Evolutionary conservation across 345 rosid genomes (phyloP).

Genomic region (Euphorbia tirucalli): DNA sequence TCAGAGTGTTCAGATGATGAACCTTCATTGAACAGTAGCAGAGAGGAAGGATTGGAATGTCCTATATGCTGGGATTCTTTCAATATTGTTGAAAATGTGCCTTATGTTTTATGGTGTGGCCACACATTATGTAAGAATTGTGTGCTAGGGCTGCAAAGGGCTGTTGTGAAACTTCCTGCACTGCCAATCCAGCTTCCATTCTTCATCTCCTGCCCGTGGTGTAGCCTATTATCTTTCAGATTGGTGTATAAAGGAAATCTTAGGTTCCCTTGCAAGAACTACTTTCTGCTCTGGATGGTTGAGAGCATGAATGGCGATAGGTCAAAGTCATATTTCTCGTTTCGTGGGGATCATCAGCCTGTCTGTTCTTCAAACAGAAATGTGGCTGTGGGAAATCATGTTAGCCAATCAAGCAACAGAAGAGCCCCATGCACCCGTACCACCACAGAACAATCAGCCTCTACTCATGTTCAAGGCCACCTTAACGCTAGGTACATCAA

Average conservation of each 20-base stretch:
- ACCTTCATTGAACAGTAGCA: constrained; percentile 41
- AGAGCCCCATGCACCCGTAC: constrained; percentile 23
- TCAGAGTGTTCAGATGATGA: constrained; percentile 79
- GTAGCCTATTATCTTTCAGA: constrained; percentile 74
- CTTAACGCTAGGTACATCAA: constrained; percentile 28
- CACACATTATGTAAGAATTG: constrained; percentile 90
- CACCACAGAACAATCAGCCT: constrained; percentile 24
- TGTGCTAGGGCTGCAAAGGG: constrained; percentile 75
- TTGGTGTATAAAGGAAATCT: constrained; percentile 70
- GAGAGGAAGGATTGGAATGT: constrained; percentile 82
- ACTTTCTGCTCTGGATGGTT: constrained; percentile 91
- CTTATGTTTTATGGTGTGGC: constrained; percentile 89
- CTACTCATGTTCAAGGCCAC: constrained; percentile 38
- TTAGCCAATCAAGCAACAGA: constrained; percentile 29
- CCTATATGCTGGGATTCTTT: constrained; percentile 91
- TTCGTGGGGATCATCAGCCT: constrained; percentile 30
- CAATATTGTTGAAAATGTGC: constrained; percentile 89
- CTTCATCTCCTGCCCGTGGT: constrained; percentile 91
- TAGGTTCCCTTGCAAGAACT: constrained; percentile 80
- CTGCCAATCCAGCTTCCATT: constrained; percentile 82
- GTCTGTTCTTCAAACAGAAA: constrained; percentile 25
- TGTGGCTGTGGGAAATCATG: constrained; percentile 24
- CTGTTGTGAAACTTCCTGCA: constrained; percentile 67
- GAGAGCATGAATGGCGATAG: constrained; percentile 85
- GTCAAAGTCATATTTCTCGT: constrained; percentile 34